Evolutionary conservation across 768 basidiomycete species (phyloP).

Genomic region (Leccinum ochraceum): DNA sequence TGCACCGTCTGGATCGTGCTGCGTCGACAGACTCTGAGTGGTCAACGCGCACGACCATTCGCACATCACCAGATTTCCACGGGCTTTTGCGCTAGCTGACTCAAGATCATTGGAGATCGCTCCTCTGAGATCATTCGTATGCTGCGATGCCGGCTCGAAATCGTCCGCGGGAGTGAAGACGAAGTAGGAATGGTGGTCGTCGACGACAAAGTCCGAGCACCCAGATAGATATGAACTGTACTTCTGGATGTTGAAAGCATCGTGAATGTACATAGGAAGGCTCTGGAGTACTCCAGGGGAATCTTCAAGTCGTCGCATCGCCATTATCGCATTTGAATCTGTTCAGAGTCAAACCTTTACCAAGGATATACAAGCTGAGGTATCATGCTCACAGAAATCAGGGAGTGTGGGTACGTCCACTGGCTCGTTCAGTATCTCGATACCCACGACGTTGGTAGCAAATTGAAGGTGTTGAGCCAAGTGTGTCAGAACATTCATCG

Average conservation of each 20-base stretch:
- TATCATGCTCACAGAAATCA: too few species aligned
- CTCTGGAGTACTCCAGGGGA: too few species aligned
- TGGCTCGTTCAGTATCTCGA: too few species aligned
- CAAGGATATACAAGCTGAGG: too few species aligned
- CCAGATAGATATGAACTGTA: constrained; percentile 44
- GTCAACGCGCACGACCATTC: constrained; percentile 56
- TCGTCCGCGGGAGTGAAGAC: constrained; percentile 61
- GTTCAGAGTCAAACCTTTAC: too few species aligned
- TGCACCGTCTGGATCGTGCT: constrained; percentile 45
- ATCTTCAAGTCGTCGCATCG: too few species aligned
- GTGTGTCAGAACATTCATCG: too few species aligned
- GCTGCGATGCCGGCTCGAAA: constrained; percentile 43
- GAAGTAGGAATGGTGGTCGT: constrained; percentile 77
- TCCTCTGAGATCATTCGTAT: constrained; percentile 40
- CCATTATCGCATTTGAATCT: too few species aligned
- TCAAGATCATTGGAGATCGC: constrained; percentile 15
- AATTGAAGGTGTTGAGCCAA: too few species aligned
- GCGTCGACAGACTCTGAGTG: constrained; percentile 48
- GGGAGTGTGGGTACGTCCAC: too few species aligned
- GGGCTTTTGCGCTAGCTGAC: constrained; percentile 33
- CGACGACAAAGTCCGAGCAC: constrained; percentile 61
- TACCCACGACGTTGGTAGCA: too few species aligned
- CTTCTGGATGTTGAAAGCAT: constrained; percentile 44
- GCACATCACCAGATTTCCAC: constrained; percentile 47
- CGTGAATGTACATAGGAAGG: too few species aligned